Conservation (phyloP, 805 yeast genomes). For the Metschnikowia vanudenii region DNA sequence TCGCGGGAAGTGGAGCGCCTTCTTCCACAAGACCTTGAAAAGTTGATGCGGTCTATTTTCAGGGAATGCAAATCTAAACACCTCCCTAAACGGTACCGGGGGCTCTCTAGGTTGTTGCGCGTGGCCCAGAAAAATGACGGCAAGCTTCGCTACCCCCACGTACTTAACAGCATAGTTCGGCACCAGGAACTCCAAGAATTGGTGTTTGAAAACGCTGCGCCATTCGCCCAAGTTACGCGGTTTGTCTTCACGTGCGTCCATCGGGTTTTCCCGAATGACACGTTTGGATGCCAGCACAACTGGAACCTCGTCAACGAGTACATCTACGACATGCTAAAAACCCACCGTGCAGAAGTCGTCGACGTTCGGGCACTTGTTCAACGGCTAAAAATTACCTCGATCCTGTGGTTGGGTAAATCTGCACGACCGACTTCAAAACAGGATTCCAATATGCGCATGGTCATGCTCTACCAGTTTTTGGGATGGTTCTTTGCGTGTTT, state of each 20-base stretch:
- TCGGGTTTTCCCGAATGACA: constrained; percentile 47
- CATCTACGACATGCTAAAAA: constrained; percentile 5
- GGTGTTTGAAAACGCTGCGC: constrained; percentile 33
- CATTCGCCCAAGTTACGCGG: constrained; percentile 34
- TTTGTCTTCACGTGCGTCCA: constrained; percentile 45
- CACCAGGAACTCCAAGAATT: constrained; percentile 8
- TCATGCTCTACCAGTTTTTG: constrained; percentile 42
- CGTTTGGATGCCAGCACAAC: constrained; percentile 55
- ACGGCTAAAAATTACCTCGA: constrained; percentile 41
- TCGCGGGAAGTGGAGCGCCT: background rate
- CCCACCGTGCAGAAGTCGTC: constrained; percentile 32
- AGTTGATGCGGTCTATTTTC: background rate
- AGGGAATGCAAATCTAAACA: background rate
- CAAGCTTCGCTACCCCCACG: constrained; percentile 1
- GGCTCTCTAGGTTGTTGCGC: background rate
- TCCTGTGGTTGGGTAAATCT: constrained; percentile 54
- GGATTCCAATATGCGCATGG: constrained; percentile 40
- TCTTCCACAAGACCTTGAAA: background rate
- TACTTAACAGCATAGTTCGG: background rate
- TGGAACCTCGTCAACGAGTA: constrained; percentile 6
- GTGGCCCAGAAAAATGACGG: constrained; percentile 5
- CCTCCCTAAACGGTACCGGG: constrained; percentile 9
- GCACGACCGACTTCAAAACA: constrained; percentile 31
- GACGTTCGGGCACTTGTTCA: constrained; percentile 30
- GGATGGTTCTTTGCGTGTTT: constrained; percentile 56